Evolutionary conservation across 257 asterid species (phyloP).

Genomic region (Capsicum pubescens): DNA sequence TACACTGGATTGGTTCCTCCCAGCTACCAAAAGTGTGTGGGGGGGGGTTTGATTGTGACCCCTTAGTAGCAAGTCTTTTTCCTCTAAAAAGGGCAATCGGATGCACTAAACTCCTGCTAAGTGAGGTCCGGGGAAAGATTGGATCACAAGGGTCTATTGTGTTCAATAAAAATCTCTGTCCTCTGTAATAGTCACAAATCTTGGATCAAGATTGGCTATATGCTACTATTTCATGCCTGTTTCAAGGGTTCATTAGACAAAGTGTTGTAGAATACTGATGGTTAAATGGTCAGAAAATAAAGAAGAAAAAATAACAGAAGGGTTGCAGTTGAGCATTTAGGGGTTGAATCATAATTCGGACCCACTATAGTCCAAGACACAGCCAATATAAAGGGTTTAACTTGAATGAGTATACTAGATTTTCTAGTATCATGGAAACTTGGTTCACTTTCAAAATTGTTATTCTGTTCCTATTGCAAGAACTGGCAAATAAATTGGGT

Average conservation of each 20-base stretch:
- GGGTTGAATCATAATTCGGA: no score
- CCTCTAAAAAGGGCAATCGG: not conserved
- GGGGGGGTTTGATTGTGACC: not conserved
- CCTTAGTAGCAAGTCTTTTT: not conserved
- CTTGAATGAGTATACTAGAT: not conserved
- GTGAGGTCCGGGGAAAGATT: not conserved
- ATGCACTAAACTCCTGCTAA: not conserved
- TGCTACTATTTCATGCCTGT: not conserved
- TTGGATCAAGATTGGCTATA: not conserved
- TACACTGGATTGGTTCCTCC: not conserved
- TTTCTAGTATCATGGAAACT: not conserved
- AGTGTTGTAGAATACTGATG: not conserved
- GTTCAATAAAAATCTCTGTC: not conserved
- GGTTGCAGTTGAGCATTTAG: not conserved
- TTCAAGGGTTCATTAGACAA: not conserved
- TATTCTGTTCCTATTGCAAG: not conserved
- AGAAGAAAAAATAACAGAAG: not conserved
- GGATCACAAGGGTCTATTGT: not conserved
- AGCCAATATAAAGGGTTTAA: not conserved
- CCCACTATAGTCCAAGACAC: no score
- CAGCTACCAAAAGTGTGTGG: not conserved
- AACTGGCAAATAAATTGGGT: not conserved
- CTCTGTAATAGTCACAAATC: not conserved
- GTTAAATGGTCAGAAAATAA: not conserved
- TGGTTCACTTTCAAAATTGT: not conserved